These are phyloP conservation scores for Vigna trinervia DNA, from an alignment of 306 rosid genomes.

Conservation along the genomic window DNA sequence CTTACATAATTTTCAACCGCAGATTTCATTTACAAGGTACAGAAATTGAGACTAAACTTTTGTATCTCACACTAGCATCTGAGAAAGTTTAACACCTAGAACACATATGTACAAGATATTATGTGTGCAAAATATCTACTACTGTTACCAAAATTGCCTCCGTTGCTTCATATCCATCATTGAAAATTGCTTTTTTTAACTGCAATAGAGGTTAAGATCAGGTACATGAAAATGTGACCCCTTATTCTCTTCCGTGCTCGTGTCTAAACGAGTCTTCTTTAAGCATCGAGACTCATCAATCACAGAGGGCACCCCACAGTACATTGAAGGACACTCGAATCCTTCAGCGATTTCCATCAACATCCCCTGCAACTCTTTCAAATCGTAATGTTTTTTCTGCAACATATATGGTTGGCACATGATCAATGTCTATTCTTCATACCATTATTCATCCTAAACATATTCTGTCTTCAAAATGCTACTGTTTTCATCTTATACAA, in stretches of 20 bases:
- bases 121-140: too few species aligned
- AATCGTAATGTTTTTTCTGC: conserved; percentile 56
- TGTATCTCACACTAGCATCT: neutral
- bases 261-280: conserved; percentile 53
- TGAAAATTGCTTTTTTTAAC: neutral
- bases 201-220: conserved; percentile 33
- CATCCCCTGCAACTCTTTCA: conserved; percentile 72
- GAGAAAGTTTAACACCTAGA: neutral
- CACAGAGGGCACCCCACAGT: conserved; percentile 39
- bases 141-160: neutral
- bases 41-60: neutral
- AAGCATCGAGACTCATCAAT: conserved; percentile 49
- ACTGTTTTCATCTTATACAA: neutral
- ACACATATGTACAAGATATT: neutral
- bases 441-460: neutral
- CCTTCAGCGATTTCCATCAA: conserved; percentile 73
- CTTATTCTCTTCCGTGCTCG: conserved; percentile 8
- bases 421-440: neutral
- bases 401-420: neutral
- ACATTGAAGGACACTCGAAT: conserved; percentile 50
- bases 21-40: too few species aligned
- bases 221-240: conserved; percentile 42
- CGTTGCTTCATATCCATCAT: too few species aligned
- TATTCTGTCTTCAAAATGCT: neutral
- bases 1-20: too few species aligned